Base-by-base conservation (phyloP, 2,329 filamentous ascomycete genomes). In the Monilinia aucupariae region DNA sequence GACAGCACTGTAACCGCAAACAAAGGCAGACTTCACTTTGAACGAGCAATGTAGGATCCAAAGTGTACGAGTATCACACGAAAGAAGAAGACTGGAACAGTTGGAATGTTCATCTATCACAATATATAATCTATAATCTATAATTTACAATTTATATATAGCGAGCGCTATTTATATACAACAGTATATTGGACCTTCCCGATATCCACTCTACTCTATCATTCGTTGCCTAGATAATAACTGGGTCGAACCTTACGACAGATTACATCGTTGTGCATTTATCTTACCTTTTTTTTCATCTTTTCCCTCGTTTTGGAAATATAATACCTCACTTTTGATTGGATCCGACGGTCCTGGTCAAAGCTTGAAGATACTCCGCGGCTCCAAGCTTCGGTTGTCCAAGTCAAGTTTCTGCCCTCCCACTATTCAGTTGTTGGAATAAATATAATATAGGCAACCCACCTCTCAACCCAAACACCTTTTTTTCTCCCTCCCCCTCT, bases 401-500 rank as follows among this genome's bases (percentile, higher is more conserved):
- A n/a, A n/a, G n/a, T n/a, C 47, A 27, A 56, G 53, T 58, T 53
- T 49, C 55, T 56, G n/a, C 22, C 54, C 54, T 64, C 50, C 55
- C 61, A 53, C 54, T 47, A 47, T 56, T 56, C 51, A 61, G 59
- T 61, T 47, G 59, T 37, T 47, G n/a, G 32, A 53, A 47, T 43
- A 53, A 47, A 47, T n/a, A 49, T 34, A 47, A 47, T n/a, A 49
- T 43, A 27, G 48, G 41, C 48, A 53, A 34, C 48, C 10, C 4
- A 10, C 37, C 37, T 17, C 37, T 39, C 15, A 20, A 17, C 37
- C 15, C 15, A 20, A 17, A 20, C 53, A 45, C 64, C 64, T 76
- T 64, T 60, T 63, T 9, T 62, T 15, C 61, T 47, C 63, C 58
- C 51, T 65, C 67, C 56, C 56, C 61, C 65, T 34, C 51, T 37